Conservation (phyloP, 208 protist species). For the Acanthamoeba triangularis region DNA sequence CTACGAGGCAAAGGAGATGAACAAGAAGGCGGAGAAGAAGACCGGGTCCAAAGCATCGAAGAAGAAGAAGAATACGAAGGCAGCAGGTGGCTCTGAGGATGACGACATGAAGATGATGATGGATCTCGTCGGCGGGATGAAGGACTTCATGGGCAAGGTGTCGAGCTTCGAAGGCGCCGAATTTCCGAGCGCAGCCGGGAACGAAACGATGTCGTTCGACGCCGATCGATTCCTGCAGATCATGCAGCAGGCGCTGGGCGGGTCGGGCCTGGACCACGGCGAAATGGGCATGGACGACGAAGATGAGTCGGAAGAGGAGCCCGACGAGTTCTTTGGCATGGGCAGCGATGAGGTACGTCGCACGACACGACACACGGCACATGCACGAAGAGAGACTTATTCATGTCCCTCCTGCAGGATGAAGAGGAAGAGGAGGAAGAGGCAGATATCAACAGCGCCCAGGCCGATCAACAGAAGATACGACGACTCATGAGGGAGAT, state of each 20-base stretch:
- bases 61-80: not conserved
- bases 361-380: not conserved
- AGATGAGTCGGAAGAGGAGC: conserved; percentile 60
- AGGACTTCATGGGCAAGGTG: conserved; percentile 54
- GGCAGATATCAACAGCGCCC: not conserved
- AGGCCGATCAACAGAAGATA: not conserved
- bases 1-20: conserved; percentile 33
- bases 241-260: conserved; percentile 64
- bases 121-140: conserved; percentile 64
- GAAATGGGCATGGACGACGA: not conserved
- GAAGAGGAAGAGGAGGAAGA: not conserved
- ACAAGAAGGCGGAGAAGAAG: not conserved
- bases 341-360: conserved; percentile 35
- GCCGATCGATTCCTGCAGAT: conserved; percentile 50
- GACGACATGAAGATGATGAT: conserved; percentile 42
- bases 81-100: not conserved
- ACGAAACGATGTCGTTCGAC: conserved; percentile 48
- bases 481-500: conserved; percentile 43
- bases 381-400: not conserved
- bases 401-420: not conserved
- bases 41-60: not conserved
- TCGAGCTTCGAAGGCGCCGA: conserved; percentile 72
- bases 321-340: conserved; percentile 72
- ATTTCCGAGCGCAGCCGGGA: not conserved
- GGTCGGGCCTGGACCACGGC: not conserved